Evolutionary conservation across 208 protist genomes (phyloP), one percentile per base, ranked within the genome.

Genomic region (Trypanosoma theileri): DNA sequence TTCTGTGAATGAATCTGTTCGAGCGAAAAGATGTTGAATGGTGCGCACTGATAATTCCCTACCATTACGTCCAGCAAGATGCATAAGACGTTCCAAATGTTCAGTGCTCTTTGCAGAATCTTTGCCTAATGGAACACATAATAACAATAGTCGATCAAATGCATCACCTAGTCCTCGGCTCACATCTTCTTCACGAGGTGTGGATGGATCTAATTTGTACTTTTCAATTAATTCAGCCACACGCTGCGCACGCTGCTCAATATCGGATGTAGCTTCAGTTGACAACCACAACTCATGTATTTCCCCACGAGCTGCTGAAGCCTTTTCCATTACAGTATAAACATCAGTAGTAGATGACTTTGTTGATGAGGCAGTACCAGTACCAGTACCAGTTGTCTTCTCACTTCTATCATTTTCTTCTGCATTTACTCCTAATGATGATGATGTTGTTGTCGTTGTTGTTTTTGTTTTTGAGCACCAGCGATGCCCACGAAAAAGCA

Each of bases 11-110:
- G 68, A 86, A 46, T 69, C 66, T 1, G 87, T 83, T 40, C 92
- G 85, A 4, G 92, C 79, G 65, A 96, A 96, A 19, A 95, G 66
- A 64, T 96, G 89, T 74, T 96, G 92, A 59, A 96, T 83, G 13
- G 89, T 93, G 12, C 86, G 86, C 52, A 93, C 77, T 11, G 80
- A 84, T n/a, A 95, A 69, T 69, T 87, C 72, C 9, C 86, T 81
- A 24, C 86, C 86, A 40, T 85, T 83, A 0, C 86, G 80, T 6
- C 70, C 84, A 13, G 84, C 77, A 42, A 84, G 63, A 21, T 83
- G 64, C 58, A 95, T 81, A 55, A 93, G 70, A 31, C 54, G 54
- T 72, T 94, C 85, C 13, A 96, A 68, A 31, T 73, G 62, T 26
- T 72, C 77, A 4, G 88, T 84, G 13, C 70, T 65, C 35, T 76